Base-by-base conservation (phyloP, 2,329 filamentous ascomycete species). In the Blastomyces silverae region DNA sequence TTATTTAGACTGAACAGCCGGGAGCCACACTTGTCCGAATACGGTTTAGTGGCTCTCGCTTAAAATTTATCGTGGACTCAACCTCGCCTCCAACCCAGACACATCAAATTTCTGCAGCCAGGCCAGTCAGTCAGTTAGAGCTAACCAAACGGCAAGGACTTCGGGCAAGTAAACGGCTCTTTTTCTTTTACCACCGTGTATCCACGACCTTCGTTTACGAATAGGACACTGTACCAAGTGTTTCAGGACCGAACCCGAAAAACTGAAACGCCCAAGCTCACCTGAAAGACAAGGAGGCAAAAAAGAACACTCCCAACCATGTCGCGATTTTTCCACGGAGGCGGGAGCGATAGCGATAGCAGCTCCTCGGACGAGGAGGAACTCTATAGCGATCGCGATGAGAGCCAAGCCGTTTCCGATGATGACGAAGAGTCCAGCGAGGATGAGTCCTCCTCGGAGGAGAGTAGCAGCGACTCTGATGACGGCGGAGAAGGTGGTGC, bases 281-380 rank as follows among this genome's bases (percentile, higher is more conserved):
- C 20, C 22, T 20, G 6, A 56, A 34, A 34, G 28, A 34, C 39
- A 50, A 57, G 34, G 15, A 2, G 22, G 13, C 13, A 42, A 42
- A 58, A 28, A 15, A 22, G 6, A 52, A 22, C 48, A 22, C 48
- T 34, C 55, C 20, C 78, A 81, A 89, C 76, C 68, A 94, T 93
- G 90, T 97, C 94, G 85, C 90, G 92, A 83, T 99, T 97, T 82
- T 97, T 97, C 85, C 90, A 91, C 80, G 90, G 90, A 78, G 90
- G 89, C 82, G 92, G 96, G 81, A 97, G 92, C 87, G 96, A 93
- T 75, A 91, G 87, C 84, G 92, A 97, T 81, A 92, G 87, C 82
- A 91, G 91, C 84, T 96, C 91, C 69, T 86, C 84, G 74, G 93
- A 97, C 73, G 93, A 97, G 84, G 92, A 97, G 82, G 89, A 92